Evolutionary conservation across 257 asterid species (phyloP), one percentile per base, ranked within the genome.

Genomic region (Hygrophila difformis): DNA sequence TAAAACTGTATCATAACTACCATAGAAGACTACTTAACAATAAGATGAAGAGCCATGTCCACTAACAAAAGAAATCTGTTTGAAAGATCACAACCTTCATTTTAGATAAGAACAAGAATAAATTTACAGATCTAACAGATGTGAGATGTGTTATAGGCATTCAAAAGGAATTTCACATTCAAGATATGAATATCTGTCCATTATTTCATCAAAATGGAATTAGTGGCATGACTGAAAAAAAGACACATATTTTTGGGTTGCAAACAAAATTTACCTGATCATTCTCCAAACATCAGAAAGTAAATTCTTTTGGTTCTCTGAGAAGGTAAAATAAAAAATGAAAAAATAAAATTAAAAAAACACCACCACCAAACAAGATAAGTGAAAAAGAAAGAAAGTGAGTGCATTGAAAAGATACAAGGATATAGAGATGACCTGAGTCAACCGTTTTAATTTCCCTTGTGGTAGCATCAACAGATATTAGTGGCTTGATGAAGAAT

Each of bases 371-470:
- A 22, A 22, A 62, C 41, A 24, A 57, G 53, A 23, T 63, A 62
- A 47, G 56, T 37, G 49, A 70, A 55, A 39, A 9, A 65, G 52
- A 44, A 52, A 6, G 6, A 10, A 33, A 33, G 10, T 33, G 6
- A 23, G 38, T 29, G 45, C 56, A 56, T 31, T 35, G 49, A 47
- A 18, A 53, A 26, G 47, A 49, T 56, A 50, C 57, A 36, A 26
- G n/a, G 51, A 60, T 31, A 48, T 56, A 44, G 54, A 22, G 58
- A 75, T 49, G 49, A 91, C 98, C 98, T 56, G 98, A 91, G 73
- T 91, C 93, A 49, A 85, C 98, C 39, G 98, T 94, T 68, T 82
- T 91, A 50, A 91, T 82, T 62, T 86, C 98, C 69, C 98, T 72
- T 10, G 65, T 85, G 44, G 98, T 89, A 37, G 96, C 98, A 82